These are phyloP conservation scores for Aspergillus intermedius DNA, from an alignment of 2,329 filamentous ascomycete species.

Conservation along the genomic window DNA sequence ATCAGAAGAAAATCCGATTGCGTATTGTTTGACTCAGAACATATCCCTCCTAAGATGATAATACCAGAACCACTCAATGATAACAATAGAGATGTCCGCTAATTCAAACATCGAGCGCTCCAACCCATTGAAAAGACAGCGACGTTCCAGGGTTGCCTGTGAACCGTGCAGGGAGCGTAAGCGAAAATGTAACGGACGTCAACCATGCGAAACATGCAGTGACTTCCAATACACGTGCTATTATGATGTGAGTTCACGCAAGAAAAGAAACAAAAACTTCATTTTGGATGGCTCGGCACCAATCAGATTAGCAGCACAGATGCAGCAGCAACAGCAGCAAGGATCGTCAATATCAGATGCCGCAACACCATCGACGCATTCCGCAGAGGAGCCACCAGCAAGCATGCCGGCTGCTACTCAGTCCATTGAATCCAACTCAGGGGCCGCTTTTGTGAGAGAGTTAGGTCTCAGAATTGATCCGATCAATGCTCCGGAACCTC, in stretches of 20 bases:
- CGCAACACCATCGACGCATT: slow-evolving; percentile 11
- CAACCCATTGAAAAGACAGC: too few species aligned
- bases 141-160: slow-evolving; percentile 43
- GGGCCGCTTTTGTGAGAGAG: slow-evolving; percentile 50
- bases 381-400: slow-evolving; percentile 15
- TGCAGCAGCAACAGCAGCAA: not conserved
- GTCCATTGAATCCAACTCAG: slow-evolving; percentile 52
- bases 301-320: too few species aligned
- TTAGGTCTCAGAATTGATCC: slow-evolving; percentile 50
- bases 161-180: slow-evolving; percentile 51
- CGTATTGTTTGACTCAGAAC: too few species aligned
- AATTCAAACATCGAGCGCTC: too few species aligned
- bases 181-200: slow-evolving; percentile 49
- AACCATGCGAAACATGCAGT: slow-evolving; percentile 49
- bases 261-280: slow-evolving; percentile 23
- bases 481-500: slow-evolving; percentile 46
- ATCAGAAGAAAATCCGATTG: too few species aligned
- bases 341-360: not conserved
- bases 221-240: slow-evolving; percentile 50
- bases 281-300: slow-evolving; percentile 12
- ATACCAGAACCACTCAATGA: too few species aligned
- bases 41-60: too few species aligned
- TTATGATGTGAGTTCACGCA: slow-evolving; percentile 35
- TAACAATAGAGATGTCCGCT: too few species aligned
- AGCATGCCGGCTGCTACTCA: too few species aligned